Conservation (phyloP, 1,139 yeast genomes). For the Petasospora rhodanensis region DNA sequence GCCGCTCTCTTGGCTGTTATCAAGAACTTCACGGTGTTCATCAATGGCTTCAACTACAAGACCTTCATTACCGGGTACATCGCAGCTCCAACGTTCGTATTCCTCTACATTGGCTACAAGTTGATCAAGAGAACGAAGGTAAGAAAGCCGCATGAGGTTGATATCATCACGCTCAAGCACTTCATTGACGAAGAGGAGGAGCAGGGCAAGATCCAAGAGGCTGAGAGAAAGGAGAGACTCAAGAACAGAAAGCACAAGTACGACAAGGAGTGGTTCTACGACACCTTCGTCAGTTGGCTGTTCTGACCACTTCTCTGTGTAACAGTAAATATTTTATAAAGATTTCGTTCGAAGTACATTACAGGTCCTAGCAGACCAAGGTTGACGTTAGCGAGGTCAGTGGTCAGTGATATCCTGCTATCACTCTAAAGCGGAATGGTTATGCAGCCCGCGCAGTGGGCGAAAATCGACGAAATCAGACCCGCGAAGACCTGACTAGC, state of each 20-base stretch:
- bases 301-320: too few relatives aligned
- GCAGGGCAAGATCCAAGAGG: constrained; percentile 40
- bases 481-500: too few relatives aligned
- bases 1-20: constrained; percentile 52
- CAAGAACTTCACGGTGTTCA: constrained; percentile 66
- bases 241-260: constrained; percentile 27
- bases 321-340: too few relatives aligned
- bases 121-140: constrained; percentile 46
- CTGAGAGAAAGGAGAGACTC: constrained; percentile 40
- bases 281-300: constrained; percentile 50
- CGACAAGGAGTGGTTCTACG: constrained; percentile 47
- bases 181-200: constrained; percentile 67
- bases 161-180: constrained; percentile 58
- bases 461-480: too few relatives aligned
- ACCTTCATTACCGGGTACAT: constrained; percentile 74
- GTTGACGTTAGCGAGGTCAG: too few relatives aligned
- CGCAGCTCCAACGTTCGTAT: constrained; percentile 62
- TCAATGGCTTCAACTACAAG: constrained; percentile 52
- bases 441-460: too few relatives aligned
- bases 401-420: too few relatives aligned
- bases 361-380: too few relatives aligned
- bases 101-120: constrained; percentile 57
- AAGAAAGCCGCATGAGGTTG: constrained; percentile 54
- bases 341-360: too few relatives aligned
- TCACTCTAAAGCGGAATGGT: too few relatives aligned